Percentiles rank a stretch among this genome's conserved stretches.
Evolutionary conservation across 805 yeast species (phyloP).

Genomic region (Nakazawaea sp.): DNA sequence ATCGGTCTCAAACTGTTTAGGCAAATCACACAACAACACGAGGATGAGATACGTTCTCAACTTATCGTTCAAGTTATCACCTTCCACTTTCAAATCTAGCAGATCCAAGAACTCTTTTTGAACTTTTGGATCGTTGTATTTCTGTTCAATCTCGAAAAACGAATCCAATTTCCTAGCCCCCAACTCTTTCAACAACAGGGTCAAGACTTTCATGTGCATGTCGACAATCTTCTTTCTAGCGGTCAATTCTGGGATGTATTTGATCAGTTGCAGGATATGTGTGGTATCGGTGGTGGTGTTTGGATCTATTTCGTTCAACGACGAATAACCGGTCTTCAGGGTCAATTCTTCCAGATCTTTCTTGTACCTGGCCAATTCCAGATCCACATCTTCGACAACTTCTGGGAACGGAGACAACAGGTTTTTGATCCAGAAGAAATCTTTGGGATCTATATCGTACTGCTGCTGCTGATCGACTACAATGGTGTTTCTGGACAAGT

Average conservation of each 20-base stretch:
- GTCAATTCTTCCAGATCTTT: slow-evolving; percentile 85
- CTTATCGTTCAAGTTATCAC: slow-evolving; percentile 60
- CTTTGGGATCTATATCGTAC: slow-evolving; percentile 88
- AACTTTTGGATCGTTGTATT: slow-evolving; percentile 53
- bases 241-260: slow-evolving; percentile 87
- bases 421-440: slow-evolving; percentile 86
- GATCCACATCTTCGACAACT: slow-evolving; percentile 95
- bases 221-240: slow-evolving; percentile 84
- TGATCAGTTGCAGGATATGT: slow-evolving; percentile 79
- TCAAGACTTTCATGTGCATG: slow-evolving; percentile 94
- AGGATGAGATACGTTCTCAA: slow-evolving; percentile 84
- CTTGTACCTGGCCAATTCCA: slow-evolving; percentile 73
- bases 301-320: slow-evolving; percentile 71
- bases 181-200: slow-evolving; percentile 73
- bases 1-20: slow-evolving; percentile 41
- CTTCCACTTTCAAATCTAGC: slow-evolving; percentile 46
- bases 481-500: slow-evolving; percentile 76
- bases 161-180: slow-evolving; percentile 86
- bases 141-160: slow-evolving; percentile 91
- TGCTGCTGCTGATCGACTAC: slow-evolving; percentile 38
- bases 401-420: slow-evolving; percentile 92
- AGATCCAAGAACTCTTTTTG: slow-evolving; percentile 55
- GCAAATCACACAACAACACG: slow-evolving; percentile 44
- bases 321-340: slow-evolving; percentile 61
- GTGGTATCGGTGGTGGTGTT: slow-evolving; percentile 49